phyloP scores from a whole-genome alignment of 768 basidiomycete species.

The Serendipita sp. region DNA sequence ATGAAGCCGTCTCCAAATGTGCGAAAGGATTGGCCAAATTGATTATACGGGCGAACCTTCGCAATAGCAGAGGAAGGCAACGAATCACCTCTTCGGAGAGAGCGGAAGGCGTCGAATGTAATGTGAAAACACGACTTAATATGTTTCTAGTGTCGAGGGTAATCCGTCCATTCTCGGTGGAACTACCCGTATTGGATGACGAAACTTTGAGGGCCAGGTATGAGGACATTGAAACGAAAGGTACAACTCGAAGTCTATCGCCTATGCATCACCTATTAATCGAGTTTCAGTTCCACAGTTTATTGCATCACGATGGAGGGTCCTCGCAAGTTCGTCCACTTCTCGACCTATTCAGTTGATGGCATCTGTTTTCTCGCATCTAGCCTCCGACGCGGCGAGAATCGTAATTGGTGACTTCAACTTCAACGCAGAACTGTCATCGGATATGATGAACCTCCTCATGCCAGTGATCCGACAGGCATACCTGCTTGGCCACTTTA shows the following conservation, averaged over 20 bases:
- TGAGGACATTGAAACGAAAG: not conserved
- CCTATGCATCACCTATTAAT: not conserved
- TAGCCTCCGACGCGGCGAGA: not conserved
- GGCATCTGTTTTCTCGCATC: not conserved
- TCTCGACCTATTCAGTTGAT: not conserved
- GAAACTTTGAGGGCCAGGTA: not conserved
- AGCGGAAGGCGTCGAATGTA: not conserved
- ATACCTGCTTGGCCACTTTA: not conserved
- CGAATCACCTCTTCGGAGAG: not conserved
- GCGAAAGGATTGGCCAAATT: not conserved
- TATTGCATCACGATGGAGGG: conserved; percentile 2
- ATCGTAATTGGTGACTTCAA: not conserved
- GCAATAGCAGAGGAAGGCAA: not conserved
- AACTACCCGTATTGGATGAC: not conserved
- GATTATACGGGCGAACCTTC: not conserved
- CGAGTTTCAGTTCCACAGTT: not conserved
- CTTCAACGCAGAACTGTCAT: not conserved
- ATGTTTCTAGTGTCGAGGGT: not conserved
- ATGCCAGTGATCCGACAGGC: not conserved
- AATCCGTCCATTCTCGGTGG: not conserved
- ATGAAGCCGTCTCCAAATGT: not conserved
- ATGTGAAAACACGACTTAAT: not conserved
- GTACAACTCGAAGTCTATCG: not conserved
- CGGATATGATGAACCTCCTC: not conserved
- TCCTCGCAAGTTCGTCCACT: not conserved